A percentile compares a stretch with the other conserved stretches of the same genome.
Conservation (phyloP, 345 rosid genomes). For the Boechera retrofracta region DNA sequence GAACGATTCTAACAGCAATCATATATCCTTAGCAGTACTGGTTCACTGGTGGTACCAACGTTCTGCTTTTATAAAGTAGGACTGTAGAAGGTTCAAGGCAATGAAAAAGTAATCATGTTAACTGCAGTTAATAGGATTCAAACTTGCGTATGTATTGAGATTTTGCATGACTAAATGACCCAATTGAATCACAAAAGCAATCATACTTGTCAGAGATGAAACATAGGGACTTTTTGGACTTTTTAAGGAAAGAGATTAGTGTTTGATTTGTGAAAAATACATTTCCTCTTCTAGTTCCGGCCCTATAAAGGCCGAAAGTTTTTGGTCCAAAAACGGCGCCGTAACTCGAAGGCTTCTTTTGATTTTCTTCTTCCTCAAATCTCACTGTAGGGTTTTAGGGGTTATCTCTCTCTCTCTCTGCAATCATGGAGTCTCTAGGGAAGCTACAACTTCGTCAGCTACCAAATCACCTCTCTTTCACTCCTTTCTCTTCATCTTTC, state of each 20-base stretch:
- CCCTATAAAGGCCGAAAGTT: not conserved
- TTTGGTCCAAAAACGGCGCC: conserved; percentile 12
- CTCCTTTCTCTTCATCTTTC: conserved; percentile 49
- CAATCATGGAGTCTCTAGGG: conserved; percentile 66
- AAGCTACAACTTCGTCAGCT: conserved; percentile 48
- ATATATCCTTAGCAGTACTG: not conserved
- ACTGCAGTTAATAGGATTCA: not conserved
- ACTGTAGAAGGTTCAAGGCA: too few species aligned
- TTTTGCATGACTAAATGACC: not conserved
- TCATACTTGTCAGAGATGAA: not conserved
- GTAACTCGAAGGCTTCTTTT: conserved; percentile 26
- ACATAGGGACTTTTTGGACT: too few species aligned
- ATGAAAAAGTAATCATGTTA: too few species aligned
- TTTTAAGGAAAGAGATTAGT: not conserved
- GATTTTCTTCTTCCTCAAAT: conserved; percentile 34
- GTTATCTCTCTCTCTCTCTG: conserved; percentile 11
- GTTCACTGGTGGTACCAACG: not conserved
- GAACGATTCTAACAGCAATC: not conserved
- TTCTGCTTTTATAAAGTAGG: too few species aligned
- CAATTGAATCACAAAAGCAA: not conserved
- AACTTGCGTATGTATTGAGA: not conserved
- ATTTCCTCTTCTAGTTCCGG: not conserved
- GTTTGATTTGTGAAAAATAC: not conserved
- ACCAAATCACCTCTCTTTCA: conserved; percentile 56
- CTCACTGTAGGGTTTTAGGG: conserved; percentile 42